Evolutionary conservation across 164 flowering plant genomes (phyloP).

Genomic region (Berberis vulgaris): DNA sequence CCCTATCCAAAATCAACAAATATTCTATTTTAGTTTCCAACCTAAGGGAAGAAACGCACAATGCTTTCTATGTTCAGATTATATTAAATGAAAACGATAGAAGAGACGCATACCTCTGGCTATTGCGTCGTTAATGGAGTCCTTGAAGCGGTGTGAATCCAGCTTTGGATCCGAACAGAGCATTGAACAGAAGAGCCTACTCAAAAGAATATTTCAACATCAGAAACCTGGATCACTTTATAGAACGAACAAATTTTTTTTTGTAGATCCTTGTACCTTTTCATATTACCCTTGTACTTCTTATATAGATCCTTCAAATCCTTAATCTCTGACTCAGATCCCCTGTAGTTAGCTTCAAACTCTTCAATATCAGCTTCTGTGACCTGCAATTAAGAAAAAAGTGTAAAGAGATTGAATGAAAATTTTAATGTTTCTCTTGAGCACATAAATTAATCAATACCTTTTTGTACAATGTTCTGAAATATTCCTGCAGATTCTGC

Average conservation of each 20-base stretch:
- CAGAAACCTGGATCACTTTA: not conserved
- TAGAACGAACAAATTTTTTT: not conserved
- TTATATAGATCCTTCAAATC: conserved; percentile 72
- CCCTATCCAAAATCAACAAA: conserved; percentile 26
- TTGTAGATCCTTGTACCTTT: conserved; percentile 35
- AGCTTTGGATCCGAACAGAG: conserved; percentile 87
- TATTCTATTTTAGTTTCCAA: not conserved
- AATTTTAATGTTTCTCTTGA: not conserved
- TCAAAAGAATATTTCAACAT: conserved; percentile 4
- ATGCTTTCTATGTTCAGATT: not conserved
- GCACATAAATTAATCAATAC: conserved; percentile 19
- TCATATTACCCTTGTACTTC: conserved; percentile 84
- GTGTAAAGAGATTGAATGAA: not conserved
- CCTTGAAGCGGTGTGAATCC: conserved; percentile 96
- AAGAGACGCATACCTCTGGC: conserved; percentile 45
- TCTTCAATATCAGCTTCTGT: conserved; percentile 93
- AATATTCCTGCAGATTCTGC: conserved; percentile 58
- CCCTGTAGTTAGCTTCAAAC: conserved; percentile 92
- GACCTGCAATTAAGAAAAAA: conserved; percentile 32
- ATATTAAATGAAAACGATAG: not conserved
- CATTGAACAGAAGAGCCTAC: conserved; percentile 94
- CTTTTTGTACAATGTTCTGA: conserved; percentile 79
- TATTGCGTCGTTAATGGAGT: conserved; percentile 79
- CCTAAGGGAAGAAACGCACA: not conserved
- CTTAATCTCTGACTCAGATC: conserved; percentile 79